These are phyloP conservation scores for Backusella luteola DNA, from an alignment of 192 early-diverging fungal genomes.

Conservation along the genomic window DNA sequence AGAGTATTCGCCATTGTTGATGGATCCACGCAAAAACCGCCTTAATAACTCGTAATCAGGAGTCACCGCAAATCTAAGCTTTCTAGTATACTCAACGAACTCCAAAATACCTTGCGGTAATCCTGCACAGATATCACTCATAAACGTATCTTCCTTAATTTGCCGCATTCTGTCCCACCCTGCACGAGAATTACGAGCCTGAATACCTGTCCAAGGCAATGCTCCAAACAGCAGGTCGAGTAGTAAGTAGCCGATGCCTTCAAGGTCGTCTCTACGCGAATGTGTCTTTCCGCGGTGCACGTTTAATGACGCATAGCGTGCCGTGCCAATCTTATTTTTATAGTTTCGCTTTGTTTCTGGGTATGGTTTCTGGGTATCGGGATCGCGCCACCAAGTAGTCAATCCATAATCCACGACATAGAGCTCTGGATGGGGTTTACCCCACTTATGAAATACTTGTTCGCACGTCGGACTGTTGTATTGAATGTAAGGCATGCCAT, in stretches of 20 bases:
- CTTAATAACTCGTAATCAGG: constrained; percentile 79
- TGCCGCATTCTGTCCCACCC: constrained; percentile 89
- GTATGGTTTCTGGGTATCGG: constrained; percentile 39
- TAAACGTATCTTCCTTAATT: constrained; percentile 72
- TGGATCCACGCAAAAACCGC: constrained; percentile 24
- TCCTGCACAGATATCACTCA: constrained; percentile 76
- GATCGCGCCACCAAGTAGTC: constrained; percentile 45
- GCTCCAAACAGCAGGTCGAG: constrained; percentile 73
- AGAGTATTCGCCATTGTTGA: constrained; percentile 16
- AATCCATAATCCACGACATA: constrained; percentile 59
- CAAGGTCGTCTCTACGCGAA: constrained; percentile 82
- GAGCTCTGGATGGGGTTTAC: constrained; percentile 34
- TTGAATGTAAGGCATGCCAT: background rate
- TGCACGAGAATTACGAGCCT: constrained; percentile 75
- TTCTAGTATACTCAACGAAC: constrained; percentile 68
- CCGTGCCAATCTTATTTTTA: constrained; percentile 68
- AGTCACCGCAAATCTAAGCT: constrained; percentile 71
- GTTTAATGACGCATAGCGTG: constrained; percentile 82
- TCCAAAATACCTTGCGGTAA: constrained; percentile 70
- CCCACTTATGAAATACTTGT: constrained; percentile 22
- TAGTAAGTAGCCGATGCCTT: constrained; percentile 80
- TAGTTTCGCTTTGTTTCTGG: constrained; percentile 36
- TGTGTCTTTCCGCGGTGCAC: constrained; percentile 83
- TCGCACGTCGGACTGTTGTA: constrained; percentile 21
- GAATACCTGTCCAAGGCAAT: constrained; percentile 85